These are phyloP conservation scores for Plantago elongata DNA, from an alignment of 257 asterid genomes.

Conservation along the genomic window DNA sequence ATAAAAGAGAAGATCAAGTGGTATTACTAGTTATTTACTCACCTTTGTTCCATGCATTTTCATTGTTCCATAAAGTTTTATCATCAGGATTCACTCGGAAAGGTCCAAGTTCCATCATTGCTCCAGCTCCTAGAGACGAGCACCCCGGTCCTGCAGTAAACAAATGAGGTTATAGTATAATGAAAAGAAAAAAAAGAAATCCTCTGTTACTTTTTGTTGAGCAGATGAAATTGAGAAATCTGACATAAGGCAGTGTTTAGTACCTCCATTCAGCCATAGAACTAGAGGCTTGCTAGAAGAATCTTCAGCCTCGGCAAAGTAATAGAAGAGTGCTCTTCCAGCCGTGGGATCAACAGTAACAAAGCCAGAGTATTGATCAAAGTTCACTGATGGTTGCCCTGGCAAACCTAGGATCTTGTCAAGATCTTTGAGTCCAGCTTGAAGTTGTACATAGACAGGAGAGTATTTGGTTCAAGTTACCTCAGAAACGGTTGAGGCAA, in stretches of 20 bases:
- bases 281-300: conserved; percentile 10
- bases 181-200: no score
- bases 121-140: not conserved
- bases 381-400: not conserved
- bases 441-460: not conserved
- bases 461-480: not conserved
- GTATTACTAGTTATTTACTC: not conserved
- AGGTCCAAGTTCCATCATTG: conserved; percentile 5
- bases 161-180: not conserved
- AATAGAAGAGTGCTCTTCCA: conserved; percentile 1
- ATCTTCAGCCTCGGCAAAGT: conserved; percentile 7
- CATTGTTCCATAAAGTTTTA: not conserved
- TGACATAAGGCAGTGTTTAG: not conserved
- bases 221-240: not conserved
- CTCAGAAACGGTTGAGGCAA: no score
- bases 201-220: not conserved
- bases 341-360: not conserved
- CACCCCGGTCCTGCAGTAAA: conserved; percentile 2
- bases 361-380: not conserved
- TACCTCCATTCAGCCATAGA: conserved; percentile 12
- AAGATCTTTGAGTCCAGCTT: not conserved
- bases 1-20: not conserved
- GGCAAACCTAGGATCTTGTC: not conserved
- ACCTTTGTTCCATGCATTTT: conserved; percentile 3
- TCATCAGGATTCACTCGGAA: conserved; percentile 4